A percentile compares a stretch with the other conserved stretches of the same genome.
phyloP scores from a whole-genome alignment of 495 filamentous ascomycete genomes.

The Cladorrhinum samala region DNA sequence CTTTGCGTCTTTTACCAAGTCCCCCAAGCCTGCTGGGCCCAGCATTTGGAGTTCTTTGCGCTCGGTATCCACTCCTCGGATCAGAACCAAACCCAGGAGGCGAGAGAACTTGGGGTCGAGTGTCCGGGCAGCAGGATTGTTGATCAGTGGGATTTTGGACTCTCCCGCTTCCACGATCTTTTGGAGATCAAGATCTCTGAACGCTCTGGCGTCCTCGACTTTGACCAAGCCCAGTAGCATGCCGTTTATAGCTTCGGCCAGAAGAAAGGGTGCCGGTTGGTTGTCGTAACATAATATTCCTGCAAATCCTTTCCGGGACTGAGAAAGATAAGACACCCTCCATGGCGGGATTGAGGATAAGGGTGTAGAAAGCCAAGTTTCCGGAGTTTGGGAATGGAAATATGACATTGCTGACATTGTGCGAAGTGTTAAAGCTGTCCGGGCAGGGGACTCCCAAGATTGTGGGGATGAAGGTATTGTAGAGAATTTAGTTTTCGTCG shows the following conservation, averaged over 20 bases:
- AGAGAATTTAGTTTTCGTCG: slow-evolving; percentile 30
- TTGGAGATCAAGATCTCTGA: slow-evolving; percentile 15
- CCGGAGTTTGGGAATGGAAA: slow-evolving; percentile 47
- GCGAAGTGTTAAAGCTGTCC: slow-evolving; percentile 62
- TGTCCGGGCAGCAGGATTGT: slow-evolving; percentile 31
- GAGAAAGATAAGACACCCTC: slow-evolving; percentile 35
- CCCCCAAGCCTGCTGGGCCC: slow-evolving; percentile 37
- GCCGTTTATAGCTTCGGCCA: slow-evolving; percentile 42
- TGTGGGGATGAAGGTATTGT: slow-evolving; percentile 51
- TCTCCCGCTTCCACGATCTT: neutral
- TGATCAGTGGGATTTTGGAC: slow-evolving; percentile 38
- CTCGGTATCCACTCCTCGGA: slow-evolving; percentile 48
- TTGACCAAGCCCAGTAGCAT: slow-evolving; percentile 36
- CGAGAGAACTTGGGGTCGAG: slow-evolving; percentile 41
- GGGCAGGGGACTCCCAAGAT: slow-evolving; percentile 54
- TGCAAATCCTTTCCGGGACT: slow-evolving; percentile 24
- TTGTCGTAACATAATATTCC: slow-evolving; percentile 44
- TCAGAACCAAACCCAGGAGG: slow-evolving; percentile 45
- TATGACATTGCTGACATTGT: slow-evolving; percentile 79
- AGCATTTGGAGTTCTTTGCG: slow-evolving; percentile 45
- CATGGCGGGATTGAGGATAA: slow-evolving; percentile 35
- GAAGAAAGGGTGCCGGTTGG: slow-evolving; percentile 31
- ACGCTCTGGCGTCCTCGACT: slow-evolving; percentile 30
- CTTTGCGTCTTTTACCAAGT: slow-evolving; percentile 20
- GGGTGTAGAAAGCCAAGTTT: slow-evolving; percentile 33